Percentiles rank a stretch among this genome's conserved stretches.
Evolutionary conservation across 2,329 filamentous ascomycete genomes (phyloP).

Genomic region (Rhexocercosporidium sp.): DNA sequence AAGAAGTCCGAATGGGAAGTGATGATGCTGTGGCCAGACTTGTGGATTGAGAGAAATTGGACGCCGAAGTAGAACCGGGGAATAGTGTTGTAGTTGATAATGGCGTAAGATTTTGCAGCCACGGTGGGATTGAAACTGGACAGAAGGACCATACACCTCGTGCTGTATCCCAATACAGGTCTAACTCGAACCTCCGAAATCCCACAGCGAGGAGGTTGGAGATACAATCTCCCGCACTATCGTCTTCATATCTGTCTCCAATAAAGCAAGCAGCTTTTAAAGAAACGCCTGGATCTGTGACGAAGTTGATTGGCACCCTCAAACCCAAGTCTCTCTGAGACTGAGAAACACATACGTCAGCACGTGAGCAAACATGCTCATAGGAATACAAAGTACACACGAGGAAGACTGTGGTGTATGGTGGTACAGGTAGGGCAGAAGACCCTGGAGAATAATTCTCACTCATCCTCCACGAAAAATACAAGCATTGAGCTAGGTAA

Average conservation of each 20-base stretch:
- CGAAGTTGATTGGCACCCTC: constrained; percentile 66
- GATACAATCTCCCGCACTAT: constrained; percentile 58
- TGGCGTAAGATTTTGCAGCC: constrained; percentile 30
- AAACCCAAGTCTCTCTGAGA: constrained; percentile 66
- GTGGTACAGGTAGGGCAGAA: constrained; percentile 42
- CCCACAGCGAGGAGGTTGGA: constrained; percentile 67
- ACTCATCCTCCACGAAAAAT: constrained; percentile 43
- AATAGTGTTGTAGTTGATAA: constrained; percentile 32
- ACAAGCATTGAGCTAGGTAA: constrained; percentile 16
- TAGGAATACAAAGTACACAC: constrained; percentile 25
- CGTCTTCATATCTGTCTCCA: constrained; percentile 56
- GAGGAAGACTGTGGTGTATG: constrained; percentile 40
- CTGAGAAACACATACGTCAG: constrained; percentile 39
- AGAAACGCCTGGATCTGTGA: constrained; percentile 61
- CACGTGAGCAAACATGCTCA: constrained; percentile 1
- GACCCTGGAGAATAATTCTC: constrained; percentile 46
- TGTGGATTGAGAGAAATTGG: background rate
- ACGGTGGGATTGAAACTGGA: constrained; percentile 56
- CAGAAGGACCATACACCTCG: constrained; percentile 63
- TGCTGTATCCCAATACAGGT: constrained; percentile 67
- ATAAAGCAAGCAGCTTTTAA: constrained; percentile 64
- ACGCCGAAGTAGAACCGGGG: constrained; percentile 28
- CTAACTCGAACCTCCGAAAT: constrained; percentile 61
- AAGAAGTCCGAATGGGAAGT: background rate
- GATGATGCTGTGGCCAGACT: background rate